Base-by-base conservation (phyloP, 1,284 basidiomycete genomes). In the Cryptococcus sp. region DNA sequence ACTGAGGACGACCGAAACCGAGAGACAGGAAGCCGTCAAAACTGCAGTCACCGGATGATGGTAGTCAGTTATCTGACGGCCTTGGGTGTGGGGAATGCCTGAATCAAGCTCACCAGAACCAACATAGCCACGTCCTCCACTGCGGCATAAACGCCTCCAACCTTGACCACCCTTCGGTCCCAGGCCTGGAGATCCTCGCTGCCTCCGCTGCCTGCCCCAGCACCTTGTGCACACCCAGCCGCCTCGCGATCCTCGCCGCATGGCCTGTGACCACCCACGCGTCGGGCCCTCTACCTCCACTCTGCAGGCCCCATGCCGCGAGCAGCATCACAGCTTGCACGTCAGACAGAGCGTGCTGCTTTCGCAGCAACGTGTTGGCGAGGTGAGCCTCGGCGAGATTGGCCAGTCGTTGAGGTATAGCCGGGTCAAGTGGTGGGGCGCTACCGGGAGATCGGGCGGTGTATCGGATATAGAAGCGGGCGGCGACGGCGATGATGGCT, bases 221-320 rank as follows among this genome's bases (percentile, higher is more conserved):
- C 4, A 62, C 51, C 40, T 61, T 62, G 47, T 71, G 66, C 28
- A 68, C 50, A 3, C 68, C 70, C 6, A 71, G 53, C 28, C 68
- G 36, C 35, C 67, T 51, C 3, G 62, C 62, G 13, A 71, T 56
- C 24, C 68, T 51, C 12, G 62, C 62, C 23, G 68, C 69, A 55
- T 71, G 70, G 18, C 71, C 69, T 4, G 71, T 70, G 15, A 71
- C 58, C 21, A 73, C 55, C 71, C 70, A 73, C 11, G 66, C 59
- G 42, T 73, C 71, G 8, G 68, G 68, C 20, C 70, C 70, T 9
- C 54, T 53, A 1, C 71, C 72, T 16, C 65, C 67, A 18, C 57
- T 53, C 39, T 65, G 61, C 24, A 75, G 47, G 9, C 72, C 69
- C 70, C 71, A 75, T 1, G 67, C 71, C 1, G 70, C 66, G 13